Evolutionary conservation across 768 basidiomycete species (phyloP), one percentile per base, ranked within the genome.

Genomic region (Rhodotorula diobovata): DNA sequence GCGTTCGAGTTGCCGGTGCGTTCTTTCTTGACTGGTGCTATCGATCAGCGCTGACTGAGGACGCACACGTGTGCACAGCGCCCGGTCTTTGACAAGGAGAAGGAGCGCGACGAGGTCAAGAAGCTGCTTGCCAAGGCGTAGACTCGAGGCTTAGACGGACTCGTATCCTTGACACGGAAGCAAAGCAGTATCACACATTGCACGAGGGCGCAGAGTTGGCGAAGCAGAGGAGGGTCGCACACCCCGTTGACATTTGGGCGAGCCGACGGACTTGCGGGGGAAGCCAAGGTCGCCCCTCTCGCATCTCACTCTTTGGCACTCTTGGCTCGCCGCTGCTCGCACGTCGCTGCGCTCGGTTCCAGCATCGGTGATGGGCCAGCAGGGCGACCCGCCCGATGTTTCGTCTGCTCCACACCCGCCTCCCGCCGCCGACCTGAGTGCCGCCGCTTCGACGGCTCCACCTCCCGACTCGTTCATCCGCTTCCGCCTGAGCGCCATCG

Each of bases 31-130:
- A n/a, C 43, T 46, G 4, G 34, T 30, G 21, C 51, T 45, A 18
- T 23, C 18, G 18, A 46, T 48, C 35, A 9, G 39, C 50, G 10
- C 18, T 10, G 14, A 46, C 30, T 28, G 11, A 62, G 68, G 68
- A 23, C 69, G 25, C 66, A 0, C 62, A 60, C 81, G 14, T 43
- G 39, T 9, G 20, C 34, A 34, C 54, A 55, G 39, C 70, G 83
- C 59, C 81, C 82, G 0, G 79, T 78, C 23, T 84, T 83, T 83
- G 80, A 77, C 34, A 66, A 80, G 39, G 80, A 81, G 65, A 83
- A 82, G 76, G 81, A 80, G 39, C 75, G 71, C 51, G 61, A 68
- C 39, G 68, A 70, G 53, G 67, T 75, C 16, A 65, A 75, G 61
- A 39, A 46, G 55, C 46, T 54, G 48, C 50, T 71, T 15, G 54